Conservation (phyloP, 495 filamentous ascomycete species). For the Thozetella sp. region DNA sequence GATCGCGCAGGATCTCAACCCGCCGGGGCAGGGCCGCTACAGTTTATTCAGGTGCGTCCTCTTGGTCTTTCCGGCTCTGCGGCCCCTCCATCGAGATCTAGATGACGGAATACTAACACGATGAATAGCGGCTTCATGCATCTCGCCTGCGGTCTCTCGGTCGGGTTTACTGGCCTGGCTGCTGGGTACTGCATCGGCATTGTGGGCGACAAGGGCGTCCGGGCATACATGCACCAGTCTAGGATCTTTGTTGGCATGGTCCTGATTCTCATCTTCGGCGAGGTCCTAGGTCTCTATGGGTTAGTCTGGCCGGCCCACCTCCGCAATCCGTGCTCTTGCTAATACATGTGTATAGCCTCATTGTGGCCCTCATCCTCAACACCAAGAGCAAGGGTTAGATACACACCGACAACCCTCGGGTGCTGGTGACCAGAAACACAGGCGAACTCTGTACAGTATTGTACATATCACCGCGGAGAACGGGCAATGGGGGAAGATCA, state of each 20-base stretch:
- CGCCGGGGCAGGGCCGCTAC: slow-evolving; percentile 62
- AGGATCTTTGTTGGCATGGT: slow-evolving; percentile 99
- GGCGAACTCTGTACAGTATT: not conserved
- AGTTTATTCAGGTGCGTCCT: slow-evolving; percentile 79
- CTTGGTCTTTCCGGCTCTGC: not conserved
- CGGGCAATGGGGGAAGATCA: not conserved
- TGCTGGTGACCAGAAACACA: not conserved
- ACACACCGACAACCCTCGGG: not conserved
- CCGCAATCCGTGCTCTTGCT: not conserved
- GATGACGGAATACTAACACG: slow-evolving; percentile 17
- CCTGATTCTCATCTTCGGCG: slow-evolving; percentile 95
- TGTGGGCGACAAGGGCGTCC: slow-evolving; percentile 91
- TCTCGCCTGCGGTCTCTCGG: slow-evolving; percentile 85
- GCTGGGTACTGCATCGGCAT: slow-evolving; percentile 96
- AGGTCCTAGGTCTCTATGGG: slow-evolving; percentile 97
- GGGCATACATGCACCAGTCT: slow-evolving; percentile 93
- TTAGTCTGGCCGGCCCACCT: slow-evolving; percentile 43
- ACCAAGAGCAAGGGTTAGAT: slow-evolving; percentile 55
- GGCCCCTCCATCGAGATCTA: not conserved
- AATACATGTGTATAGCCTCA: slow-evolving; percentile 28
- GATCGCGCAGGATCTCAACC: slow-evolving; percentile 81
- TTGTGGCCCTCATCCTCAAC: slow-evolving; percentile 53
- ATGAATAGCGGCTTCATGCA: slow-evolving; percentile 81
- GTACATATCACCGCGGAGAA: slow-evolving; percentile 1
- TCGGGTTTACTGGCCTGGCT: slow-evolving; percentile 90